phyloP scores from a whole-genome alignment of 441 rosid genomes.

The Populus hybrid region DNA sequence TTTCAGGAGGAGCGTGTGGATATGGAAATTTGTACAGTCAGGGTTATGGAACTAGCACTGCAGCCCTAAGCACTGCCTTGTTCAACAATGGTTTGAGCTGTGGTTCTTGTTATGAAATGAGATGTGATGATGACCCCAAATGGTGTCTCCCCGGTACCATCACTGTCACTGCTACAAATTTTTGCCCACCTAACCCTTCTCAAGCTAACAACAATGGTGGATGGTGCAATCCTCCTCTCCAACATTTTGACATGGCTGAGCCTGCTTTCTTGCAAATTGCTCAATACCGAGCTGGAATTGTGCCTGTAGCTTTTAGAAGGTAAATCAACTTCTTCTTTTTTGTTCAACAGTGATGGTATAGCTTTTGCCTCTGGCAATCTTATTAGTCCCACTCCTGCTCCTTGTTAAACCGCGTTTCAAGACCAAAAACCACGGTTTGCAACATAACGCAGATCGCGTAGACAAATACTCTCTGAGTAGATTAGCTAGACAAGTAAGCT shows the following conservation, averaged over 20 bases:
- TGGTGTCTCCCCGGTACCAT: conserved; percentile 42
- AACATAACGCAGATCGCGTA: too few relatives aligned
- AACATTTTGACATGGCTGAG: conserved; percentile 45
- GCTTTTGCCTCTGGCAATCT: too few relatives aligned
- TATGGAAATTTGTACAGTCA: conserved; percentile 39
- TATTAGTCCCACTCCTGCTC: too few relatives aligned
- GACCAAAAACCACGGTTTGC: too few relatives aligned
- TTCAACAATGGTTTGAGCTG: conserved; percentile 43
- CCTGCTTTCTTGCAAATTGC: conserved; percentile 48
- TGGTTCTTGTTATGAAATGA: conserved; percentile 40
- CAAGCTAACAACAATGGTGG: conserved; percentile 39
- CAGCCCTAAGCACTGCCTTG: conserved; percentile 46
- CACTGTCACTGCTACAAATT: conserved; percentile 41
- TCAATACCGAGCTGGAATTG: conserved; percentile 46
- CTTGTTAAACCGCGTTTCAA: too few relatives aligned
- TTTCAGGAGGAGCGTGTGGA: conserved; percentile 42
- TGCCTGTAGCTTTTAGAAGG: conserved; percentile 38
- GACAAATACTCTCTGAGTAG: too few relatives aligned
- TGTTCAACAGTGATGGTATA: too few relatives aligned
- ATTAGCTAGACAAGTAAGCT: too few relatives aligned
- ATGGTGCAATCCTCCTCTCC: conserved; percentile 52
- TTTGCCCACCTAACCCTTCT: conserved; percentile 42
- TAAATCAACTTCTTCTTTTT: not conserved
- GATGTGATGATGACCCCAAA: conserved; percentile 33
- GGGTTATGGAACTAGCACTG: conserved; percentile 44